Evolutionary conservation across 176 grass and related monocot species (phyloP).

Genomic region (Microstegium vimineum): DNA sequence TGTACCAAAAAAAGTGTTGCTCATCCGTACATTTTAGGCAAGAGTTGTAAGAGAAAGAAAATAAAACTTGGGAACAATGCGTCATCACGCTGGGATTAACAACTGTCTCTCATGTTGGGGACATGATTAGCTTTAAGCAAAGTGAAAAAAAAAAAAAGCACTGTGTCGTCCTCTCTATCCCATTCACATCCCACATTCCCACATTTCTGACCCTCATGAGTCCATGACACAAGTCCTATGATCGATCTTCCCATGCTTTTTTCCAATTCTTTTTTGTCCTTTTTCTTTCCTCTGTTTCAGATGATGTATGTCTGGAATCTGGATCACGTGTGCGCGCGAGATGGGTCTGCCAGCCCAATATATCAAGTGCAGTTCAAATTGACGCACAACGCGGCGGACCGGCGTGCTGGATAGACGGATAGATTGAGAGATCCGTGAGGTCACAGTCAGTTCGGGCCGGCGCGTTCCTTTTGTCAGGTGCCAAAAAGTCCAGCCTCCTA

Average conservation of each 20-base stretch:
- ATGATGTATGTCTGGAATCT: not conserved
- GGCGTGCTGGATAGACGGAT: not conserved
- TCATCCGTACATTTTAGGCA: conserved; percentile 9
- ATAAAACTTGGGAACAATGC: not conserved
- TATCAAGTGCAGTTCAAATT: not conserved
- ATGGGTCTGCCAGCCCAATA: no score
- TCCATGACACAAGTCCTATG: not conserved
- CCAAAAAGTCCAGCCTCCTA: not conserved
- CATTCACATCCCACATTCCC: not conserved
- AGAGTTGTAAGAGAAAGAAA: not conserved
- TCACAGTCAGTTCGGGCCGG: not conserved
- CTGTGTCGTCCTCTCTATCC: not conserved
- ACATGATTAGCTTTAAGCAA: conserved; percentile 51
- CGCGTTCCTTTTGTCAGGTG: not conserved
- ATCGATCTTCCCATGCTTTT: conserved; percentile 14
- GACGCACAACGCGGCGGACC: conserved; percentile 25
- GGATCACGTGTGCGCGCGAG: not conserved
- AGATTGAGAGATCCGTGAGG: not conserved
- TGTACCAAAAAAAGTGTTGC: not conserved
- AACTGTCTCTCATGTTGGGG: conserved; percentile 12
- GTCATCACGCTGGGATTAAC: conserved; percentile 28
- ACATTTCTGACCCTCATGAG: no score
- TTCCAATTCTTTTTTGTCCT: not conserved
- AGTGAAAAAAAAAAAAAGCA: conserved; percentile 19
- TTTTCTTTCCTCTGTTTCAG: not conserved